phyloP scores from a whole-genome alignment of 1,284 basidiomycete species.

The Melampsora larici-populina region DNA sequence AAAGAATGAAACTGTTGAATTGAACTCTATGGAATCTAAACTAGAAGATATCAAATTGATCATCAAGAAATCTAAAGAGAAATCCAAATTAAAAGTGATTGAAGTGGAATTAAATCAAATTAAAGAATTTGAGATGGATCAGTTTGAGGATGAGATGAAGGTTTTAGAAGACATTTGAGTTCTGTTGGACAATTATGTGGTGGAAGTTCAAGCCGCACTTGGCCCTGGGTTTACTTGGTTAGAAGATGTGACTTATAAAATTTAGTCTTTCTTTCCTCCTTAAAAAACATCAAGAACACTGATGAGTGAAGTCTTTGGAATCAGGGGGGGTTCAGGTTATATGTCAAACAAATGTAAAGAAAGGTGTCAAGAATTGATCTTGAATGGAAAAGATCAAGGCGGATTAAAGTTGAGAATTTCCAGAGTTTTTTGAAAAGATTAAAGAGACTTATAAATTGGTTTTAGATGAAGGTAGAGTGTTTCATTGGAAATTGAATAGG shows the following conservation, averaged over 20 bases:
- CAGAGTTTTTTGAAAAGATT: no score
- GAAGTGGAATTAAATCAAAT: conserved; percentile 9
- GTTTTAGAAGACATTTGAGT: not conserved
- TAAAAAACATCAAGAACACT: no score
- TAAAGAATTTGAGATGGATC: not conserved
- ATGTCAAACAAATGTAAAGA: no score
- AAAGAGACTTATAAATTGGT: no score
- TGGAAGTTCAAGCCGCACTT: not conserved
- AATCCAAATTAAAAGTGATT: no score
- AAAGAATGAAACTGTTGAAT: conserved; percentile 4
- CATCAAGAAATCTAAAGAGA: conserved; percentile 12
- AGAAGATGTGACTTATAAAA: conserved; percentile 14
- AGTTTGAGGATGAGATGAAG: not conserved
- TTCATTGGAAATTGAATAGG: no score
- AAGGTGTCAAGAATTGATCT: no score
- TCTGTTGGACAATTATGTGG: not conserved
- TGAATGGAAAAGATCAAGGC: no score
- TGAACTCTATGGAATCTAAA: not conserved
- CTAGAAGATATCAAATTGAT: not conserved
- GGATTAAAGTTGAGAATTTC: no score
- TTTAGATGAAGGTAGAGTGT: no score
- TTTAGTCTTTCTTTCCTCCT: not conserved
- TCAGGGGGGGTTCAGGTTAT: no score
- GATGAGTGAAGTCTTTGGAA: no score
- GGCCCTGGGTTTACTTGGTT: conserved; percentile 31